These are phyloP conservation scores for Elongisporangium prolatum DNA, from an alignment of 352 stramenopile species.

Conservation along the genomic window DNA sequence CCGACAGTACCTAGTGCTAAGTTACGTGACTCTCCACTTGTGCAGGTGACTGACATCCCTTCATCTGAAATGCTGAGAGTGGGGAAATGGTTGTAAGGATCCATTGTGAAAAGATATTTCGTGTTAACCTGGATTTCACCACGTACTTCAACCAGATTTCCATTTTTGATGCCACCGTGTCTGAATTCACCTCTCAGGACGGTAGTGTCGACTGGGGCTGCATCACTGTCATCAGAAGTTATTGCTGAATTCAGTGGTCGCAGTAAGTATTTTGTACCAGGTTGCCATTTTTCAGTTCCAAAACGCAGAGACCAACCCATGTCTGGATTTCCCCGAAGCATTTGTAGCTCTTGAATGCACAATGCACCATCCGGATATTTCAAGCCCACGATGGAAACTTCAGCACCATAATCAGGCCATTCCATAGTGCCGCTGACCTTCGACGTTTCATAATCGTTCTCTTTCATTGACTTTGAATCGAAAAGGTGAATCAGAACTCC, in stretches of 20 bases:
- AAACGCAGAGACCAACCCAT: constrained; percentile 88
- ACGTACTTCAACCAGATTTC: constrained; percentile 57
- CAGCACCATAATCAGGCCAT: constrained; percentile 80
- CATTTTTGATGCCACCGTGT: constrained; percentile 46
- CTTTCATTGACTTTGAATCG: constrained; percentile 11
- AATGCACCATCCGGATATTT: constrained; percentile 51
- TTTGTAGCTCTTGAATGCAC: constrained; percentile 74
- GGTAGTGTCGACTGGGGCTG: constrained; percentile 17
- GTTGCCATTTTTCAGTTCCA: constrained; percentile 82
- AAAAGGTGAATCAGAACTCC: constrained; percentile 76
- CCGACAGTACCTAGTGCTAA: constrained; percentile 80
- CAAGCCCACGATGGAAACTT: constrained; percentile 57
- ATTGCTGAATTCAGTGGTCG: constrained; percentile 14
- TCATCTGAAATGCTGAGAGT: constrained; percentile 75
- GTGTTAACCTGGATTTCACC: constrained; percentile 64
- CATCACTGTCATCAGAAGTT: constrained; percentile 2
- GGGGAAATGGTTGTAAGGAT: constrained; percentile 72
- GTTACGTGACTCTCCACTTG: constrained; percentile 83
- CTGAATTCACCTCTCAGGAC: constrained; percentile 48
- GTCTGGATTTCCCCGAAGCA: constrained; percentile 75
- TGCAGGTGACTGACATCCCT: constrained; percentile 72
- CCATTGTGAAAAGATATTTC: constrained; percentile 82
- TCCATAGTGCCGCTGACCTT: constrained; percentile 71
- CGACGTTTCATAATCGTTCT: constrained; percentile 5
- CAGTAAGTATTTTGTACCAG: constrained; percentile 81